These are phyloP conservation scores for Sicyos edulis DNA, from an alignment of 306 rosid species.

Conservation along the genomic window DNA sequence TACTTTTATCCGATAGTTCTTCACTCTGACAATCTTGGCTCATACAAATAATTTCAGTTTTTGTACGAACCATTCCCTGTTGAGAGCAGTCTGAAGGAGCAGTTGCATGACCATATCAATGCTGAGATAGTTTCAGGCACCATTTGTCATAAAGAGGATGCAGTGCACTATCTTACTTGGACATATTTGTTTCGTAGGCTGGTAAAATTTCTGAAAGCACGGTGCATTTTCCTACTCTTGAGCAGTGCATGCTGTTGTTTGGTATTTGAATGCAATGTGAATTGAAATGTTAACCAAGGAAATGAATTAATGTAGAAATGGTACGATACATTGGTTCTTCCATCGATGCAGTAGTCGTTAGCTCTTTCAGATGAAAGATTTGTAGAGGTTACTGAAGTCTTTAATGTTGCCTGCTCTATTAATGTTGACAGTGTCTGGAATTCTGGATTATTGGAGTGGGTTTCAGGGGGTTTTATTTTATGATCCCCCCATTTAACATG, in stretches of 20 bases:
- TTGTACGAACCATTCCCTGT: conserved; percentile 96
- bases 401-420: neutral
- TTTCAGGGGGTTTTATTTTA: neutral
- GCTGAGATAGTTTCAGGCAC: conserved; percentile 97
- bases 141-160: conserved; percentile 88
- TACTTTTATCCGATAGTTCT: neutral
- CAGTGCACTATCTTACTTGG: conserved; percentile 94
- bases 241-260: neutral
- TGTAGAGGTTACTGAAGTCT: neutral
- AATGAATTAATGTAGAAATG: neutral
- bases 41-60: conserved; percentile 49
- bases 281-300: conserved; percentile 3
- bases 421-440: neutral
- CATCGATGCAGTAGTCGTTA: neutral
- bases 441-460: neutral
- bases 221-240: conserved; percentile 1
- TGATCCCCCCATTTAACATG: conserved; percentile 3
- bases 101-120: conserved; percentile 71
- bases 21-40: neutral
- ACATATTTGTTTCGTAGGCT: conserved; percentile 91
- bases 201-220: conserved; percentile 41
- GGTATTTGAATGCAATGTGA: neutral
- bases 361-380: conserved; percentile 2
- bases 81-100: conserved; percentile 93
- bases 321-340: neutral